These are phyloP conservation scores for Bjerkandera adusta DNA, from an alignment of 1,284 basidiomycete species.

Conservation along the genomic window DNA sequence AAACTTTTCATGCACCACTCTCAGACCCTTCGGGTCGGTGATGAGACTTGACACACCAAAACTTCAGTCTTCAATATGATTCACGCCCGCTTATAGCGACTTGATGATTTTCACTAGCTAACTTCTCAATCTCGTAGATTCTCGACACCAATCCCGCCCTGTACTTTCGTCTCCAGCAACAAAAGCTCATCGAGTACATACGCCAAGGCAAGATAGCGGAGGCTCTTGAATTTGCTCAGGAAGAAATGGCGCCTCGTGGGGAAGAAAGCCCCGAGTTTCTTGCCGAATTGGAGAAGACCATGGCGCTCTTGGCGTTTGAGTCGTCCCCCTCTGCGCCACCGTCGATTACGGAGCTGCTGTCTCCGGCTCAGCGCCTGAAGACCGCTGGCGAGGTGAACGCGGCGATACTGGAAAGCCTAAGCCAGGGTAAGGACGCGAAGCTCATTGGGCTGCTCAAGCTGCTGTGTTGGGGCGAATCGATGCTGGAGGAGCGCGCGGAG, in stretches of 20 bases:
- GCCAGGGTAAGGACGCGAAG: conserved; percentile 92
- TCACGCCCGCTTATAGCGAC: conserved; percentile 16
- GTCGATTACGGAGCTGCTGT: conserved; percentile 76
- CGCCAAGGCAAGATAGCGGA: conserved; percentile 77
- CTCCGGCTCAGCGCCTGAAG: conserved; percentile 84
- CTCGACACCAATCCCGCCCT: conserved; percentile 89
- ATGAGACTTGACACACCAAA: conserved; percentile 72
- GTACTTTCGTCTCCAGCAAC: conserved; percentile 93
- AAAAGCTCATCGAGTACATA: conserved; percentile 94
- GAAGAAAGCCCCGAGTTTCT: conserved; percentile 95
- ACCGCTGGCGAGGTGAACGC: conserved; percentile 95
- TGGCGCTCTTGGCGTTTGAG: conserved; percentile 94
- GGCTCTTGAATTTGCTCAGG: conserved; percentile 89
- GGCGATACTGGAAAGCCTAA: conserved; percentile 88
- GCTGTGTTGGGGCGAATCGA: conserved; percentile 84
- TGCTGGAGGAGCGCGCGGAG: conserved; percentile 73
- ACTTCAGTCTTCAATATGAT: conserved; percentile 96
- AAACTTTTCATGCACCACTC: conserved; percentile 99
- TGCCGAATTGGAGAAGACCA: conserved; percentile 89
- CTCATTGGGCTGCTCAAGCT: conserved; percentile 84
- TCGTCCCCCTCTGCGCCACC: conserved; percentile 59
- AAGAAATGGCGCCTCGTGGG: conserved; percentile 91
- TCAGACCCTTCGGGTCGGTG: conserved; percentile 74
- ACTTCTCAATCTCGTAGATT: conserved; percentile 57
- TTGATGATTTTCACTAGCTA: conserved; percentile 17